A percentile compares a stretch with the other conserved stretches of the same genome.
These are phyloP conservation scores for Epichloe gansuensis DNA, from an alignment of 2,329 filamentous ascomycete genomes.

Conservation along the genomic window DNA sequence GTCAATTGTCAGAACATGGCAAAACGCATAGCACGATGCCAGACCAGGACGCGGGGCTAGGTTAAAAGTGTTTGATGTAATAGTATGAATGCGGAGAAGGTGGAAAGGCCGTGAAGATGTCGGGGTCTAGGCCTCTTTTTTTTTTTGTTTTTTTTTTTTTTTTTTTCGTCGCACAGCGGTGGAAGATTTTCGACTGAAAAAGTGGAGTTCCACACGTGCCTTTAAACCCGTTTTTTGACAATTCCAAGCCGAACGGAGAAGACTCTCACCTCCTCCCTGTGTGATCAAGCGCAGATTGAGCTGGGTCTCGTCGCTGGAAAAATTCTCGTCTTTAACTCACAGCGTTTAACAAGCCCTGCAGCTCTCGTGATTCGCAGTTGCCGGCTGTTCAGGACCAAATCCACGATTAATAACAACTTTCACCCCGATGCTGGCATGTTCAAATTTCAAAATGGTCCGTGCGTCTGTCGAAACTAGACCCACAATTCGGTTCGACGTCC, in stretches of 20 bases:
- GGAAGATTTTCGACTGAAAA: constrained; percentile 14
- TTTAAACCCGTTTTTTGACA: constrained; percentile 1
- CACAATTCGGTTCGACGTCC: background rate
- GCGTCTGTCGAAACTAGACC: background rate
- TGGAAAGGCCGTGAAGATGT: constrained; percentile 3
- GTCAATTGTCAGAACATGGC: background rate
- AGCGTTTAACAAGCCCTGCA: too few species aligned
- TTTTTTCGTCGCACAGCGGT: constrained; percentile 5
- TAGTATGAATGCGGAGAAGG: background rate
- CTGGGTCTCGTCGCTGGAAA: too few species aligned
- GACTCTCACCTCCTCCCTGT: too few species aligned
- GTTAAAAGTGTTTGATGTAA: background rate
- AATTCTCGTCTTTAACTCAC: too few species aligned
- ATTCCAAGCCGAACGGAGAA: too few species aligned
- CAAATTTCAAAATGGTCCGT: background rate
- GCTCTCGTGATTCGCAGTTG: too few species aligned
- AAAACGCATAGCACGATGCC: background rate
- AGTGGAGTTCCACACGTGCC: constrained; percentile 20
- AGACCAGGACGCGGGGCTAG: background rate
- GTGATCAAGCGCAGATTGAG: too few species aligned
- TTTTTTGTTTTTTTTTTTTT: too few species aligned
- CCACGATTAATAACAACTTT: too few species aligned
- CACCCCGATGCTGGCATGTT: too few species aligned
- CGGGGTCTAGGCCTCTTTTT: constrained; percentile 5
- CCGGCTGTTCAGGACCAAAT: too few species aligned